Percentiles rank a stretch among this genome's conserved stretches.
Conservation (phyloP, 495 filamentous ascomycete species). For the Pseudomonodictys pantanalensis region DNA sequence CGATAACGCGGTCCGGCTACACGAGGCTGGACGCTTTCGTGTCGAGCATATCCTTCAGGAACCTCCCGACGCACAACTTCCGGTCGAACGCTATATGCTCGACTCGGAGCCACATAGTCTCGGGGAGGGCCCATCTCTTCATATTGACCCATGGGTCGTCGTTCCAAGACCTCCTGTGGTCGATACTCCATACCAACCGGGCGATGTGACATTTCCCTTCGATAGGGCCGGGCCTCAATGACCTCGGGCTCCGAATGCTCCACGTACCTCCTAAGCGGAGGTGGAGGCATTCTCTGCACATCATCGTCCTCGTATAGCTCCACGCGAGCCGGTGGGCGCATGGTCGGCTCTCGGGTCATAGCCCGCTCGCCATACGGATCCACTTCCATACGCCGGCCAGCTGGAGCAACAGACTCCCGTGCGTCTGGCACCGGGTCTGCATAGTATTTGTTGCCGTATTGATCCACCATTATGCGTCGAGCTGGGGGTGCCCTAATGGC, state of each 20-base stretch:
- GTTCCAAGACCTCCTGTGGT: conserved; percentile 21
- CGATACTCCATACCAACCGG: conserved; percentile 42
- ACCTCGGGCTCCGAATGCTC: conserved; percentile 53
- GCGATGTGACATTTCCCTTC: conserved; percentile 49
- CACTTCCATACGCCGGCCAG: conserved; percentile 24
- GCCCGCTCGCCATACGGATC: conserved; percentile 36
- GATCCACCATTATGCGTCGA: conserved; percentile 38
- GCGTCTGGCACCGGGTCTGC: conserved; percentile 30
- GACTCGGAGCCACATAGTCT: conserved; percentile 17
- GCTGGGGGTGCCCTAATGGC: conserved; percentile 34
- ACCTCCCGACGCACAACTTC: conserved; percentile 30
- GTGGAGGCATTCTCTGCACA: conserved; percentile 41
- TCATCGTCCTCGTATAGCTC: conserved; percentile 33
- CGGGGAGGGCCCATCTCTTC: conserved; percentile 33
- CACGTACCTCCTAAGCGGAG: conserved; percentile 48
- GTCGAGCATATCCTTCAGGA: conserved; percentile 23
- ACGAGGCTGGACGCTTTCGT: conserved; percentile 32
- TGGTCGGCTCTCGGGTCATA: conserved; percentile 28
- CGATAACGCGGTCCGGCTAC: conserved; percentile 30
- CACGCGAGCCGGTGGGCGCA: conserved; percentile 20
- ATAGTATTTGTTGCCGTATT: conserved; percentile 41
- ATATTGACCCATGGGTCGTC: conserved; percentile 30
- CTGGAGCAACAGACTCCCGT: conserved; percentile 37
- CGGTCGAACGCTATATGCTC: conserved; percentile 37
- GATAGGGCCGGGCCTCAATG: conserved; percentile 48